These are phyloP conservation scores for Lactarius deliciosus DNA, from an alignment of 768 basidiomycete species.

Conservation along the genomic window DNA sequence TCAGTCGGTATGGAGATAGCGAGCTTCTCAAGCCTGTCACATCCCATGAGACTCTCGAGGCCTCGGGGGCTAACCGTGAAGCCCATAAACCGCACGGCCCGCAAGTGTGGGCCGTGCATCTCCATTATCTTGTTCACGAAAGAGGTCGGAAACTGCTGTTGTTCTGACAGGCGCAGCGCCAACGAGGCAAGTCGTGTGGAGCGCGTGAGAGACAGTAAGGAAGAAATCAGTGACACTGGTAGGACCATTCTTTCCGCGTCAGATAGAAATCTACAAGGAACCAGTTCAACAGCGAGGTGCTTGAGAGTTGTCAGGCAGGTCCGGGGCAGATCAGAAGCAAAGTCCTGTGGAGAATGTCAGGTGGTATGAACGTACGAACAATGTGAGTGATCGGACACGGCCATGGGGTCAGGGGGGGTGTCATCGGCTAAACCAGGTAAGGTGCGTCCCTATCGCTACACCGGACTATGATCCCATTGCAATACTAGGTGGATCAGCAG, in stretches of 20 bases:
- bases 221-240: conserved; percentile 17
- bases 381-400: conserved; percentile 19
- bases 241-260: conserved; percentile 1
- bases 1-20: conserved; percentile 22
- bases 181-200: conserved; percentile 27
- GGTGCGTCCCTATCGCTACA: conserved; percentile 10
- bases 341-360: conserved; percentile 30
- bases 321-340: conserved; percentile 33
- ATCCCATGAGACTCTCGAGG: conserved; percentile 26
- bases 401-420: conserved; percentile 2
- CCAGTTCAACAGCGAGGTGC: conserved; percentile 55
- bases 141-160: conserved; percentile 14
- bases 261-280: conserved; percentile 35
- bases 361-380: conserved; percentile 41
- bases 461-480: not conserved
- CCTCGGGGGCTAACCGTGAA: conserved; percentile 5
- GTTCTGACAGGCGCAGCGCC: conserved; percentile 23
- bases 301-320: conserved; percentile 44
- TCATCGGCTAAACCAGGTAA: conserved; percentile 8
- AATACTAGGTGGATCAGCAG: not conserved
- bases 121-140: conserved; percentile 24
- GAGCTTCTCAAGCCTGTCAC: conserved; percentile 27
- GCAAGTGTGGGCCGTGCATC: conserved; percentile 24
- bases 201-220: conserved; percentile 22
- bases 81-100: conserved; percentile 22